Conservation (phyloP, 2,329 filamentous ascomycete genomes). For the Monilinia polystroma region DNA sequence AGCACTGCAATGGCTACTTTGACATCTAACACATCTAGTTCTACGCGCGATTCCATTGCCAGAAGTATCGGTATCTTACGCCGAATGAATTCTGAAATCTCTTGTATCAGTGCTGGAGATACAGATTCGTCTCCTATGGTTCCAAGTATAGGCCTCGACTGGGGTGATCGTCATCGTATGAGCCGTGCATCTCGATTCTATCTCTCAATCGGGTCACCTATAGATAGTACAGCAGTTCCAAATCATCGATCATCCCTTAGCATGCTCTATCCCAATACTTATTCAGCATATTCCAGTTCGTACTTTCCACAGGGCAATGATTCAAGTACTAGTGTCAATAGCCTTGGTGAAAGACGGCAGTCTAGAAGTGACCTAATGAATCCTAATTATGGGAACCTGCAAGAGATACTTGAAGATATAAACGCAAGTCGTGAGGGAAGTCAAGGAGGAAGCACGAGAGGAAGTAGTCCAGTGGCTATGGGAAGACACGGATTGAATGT, state of each 20-base stretch:
- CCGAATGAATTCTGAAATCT: conserved; percentile 26
- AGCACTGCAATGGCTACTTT: conserved; percentile 10
- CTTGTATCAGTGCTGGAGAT: conserved; percentile 7
- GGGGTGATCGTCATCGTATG: not conserved
- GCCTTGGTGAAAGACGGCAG: conserved; percentile 8
- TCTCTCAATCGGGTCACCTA: conserved; percentile 6
- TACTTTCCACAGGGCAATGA: conserved; percentile 13
- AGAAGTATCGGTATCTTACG: conserved; percentile 22
- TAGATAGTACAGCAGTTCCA: not conserved
- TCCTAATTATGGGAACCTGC: conserved; percentile 8
- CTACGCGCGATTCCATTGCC: conserved; percentile 17
- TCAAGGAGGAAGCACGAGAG: not conserved
- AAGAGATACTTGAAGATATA: conserved; percentile 15
- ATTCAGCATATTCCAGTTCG: conserved; percentile 3
- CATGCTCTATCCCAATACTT: conserved; percentile 3
- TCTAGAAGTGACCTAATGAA: conserved; percentile 13
- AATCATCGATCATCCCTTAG: conserved; percentile 2
- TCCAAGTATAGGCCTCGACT: conserved; percentile 7
- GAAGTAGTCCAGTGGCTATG: conserved; percentile 15
- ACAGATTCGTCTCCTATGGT: conserved; percentile 2
- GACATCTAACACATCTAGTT: not conserved
- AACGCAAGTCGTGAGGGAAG: conserved; percentile 2
- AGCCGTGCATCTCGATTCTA: conserved; percentile 21
- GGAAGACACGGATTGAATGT: conserved; percentile 14
- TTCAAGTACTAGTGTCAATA: conserved; percentile 12